phyloP scores from a whole-genome alignment of 1,284 basidiomycete genomes.

The Leccinum griseonigrum region DNA sequence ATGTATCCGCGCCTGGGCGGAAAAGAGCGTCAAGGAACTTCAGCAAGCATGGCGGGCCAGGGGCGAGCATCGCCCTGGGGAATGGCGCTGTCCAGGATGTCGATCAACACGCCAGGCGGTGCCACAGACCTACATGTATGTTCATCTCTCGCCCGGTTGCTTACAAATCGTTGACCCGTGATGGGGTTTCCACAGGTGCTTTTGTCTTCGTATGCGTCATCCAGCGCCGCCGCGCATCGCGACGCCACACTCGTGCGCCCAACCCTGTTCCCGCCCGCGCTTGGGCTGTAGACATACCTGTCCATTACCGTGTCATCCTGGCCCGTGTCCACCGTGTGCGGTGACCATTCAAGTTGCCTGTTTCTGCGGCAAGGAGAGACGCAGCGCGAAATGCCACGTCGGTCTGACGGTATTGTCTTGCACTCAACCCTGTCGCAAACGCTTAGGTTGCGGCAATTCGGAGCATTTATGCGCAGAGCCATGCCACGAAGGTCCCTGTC shows the following conservation, averaged over 20 bases:
- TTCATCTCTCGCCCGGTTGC: background rate
- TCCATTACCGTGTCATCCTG: constrained; percentile 66
- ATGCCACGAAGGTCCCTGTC: constrained; percentile 78
- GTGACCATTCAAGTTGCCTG: constrained; percentile 54
- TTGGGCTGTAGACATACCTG: constrained; percentile 71
- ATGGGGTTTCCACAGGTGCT: constrained; percentile 55
- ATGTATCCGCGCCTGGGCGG: constrained; percentile 77
- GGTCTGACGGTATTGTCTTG: constrained; percentile 43
- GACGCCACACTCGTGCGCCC: constrained; percentile 85
- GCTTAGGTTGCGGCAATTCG: constrained; percentile 59
- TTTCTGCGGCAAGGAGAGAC: constrained; percentile 60
- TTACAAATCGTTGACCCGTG: background rate
- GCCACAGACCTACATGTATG: constrained; percentile 68
- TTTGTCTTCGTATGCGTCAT: constrained; percentile 75
- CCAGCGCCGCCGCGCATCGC: constrained; percentile 66
- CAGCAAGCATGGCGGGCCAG: constrained; percentile 73
- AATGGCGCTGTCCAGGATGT: constrained; percentile 90
- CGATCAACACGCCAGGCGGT: constrained; percentile 68
- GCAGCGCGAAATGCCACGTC: constrained; percentile 65
- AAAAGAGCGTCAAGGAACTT: constrained; percentile 75
- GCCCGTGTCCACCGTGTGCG: constrained; percentile 77
- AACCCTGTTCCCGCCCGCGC: constrained; percentile 69
- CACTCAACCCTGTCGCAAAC: constrained; percentile 57
- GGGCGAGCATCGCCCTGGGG: constrained; percentile 63
- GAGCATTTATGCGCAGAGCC: constrained; percentile 55